phyloP scores from a whole-genome alignment of 768 basidiomycete species.

The Galerina sulciceps region DNA sequence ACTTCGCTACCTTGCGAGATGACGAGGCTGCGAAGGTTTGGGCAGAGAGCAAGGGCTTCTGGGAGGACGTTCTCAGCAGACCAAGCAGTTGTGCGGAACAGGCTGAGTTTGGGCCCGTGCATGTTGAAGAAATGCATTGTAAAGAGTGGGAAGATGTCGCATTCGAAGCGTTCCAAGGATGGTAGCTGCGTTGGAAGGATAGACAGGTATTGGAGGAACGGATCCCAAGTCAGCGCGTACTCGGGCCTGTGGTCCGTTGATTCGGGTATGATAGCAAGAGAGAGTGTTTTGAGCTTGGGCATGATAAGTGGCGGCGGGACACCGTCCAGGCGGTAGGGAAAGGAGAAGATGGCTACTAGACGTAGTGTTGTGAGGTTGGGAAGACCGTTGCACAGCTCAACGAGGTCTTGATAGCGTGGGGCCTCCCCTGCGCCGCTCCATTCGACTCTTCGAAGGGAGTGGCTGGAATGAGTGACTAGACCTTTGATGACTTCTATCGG shows the following conservation, averaged over 20 bases:
- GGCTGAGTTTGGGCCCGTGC: slow-evolving; percentile 46
- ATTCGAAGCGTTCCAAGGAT: slow-evolving; percentile 43
- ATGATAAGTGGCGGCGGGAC: slow-evolving; percentile 31
- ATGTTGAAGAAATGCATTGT: slow-evolving; percentile 38
- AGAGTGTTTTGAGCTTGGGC: slow-evolving; percentile 43
- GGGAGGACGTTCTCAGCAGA: slow-evolving; percentile 33
- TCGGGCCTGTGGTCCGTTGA: slow-evolving; percentile 18
- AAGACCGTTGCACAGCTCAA: slow-evolving; percentile 35
- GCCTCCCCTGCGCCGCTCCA: slow-evolving; percentile 48
- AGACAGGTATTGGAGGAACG: slow-evolving; percentile 41
- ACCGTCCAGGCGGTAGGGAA: slow-evolving; percentile 24
- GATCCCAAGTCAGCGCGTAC: slow-evolving; percentile 39
- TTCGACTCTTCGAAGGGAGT: slow-evolving; percentile 45
- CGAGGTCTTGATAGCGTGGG: slow-evolving; percentile 43
- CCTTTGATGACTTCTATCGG: slow-evolving; percentile 37
- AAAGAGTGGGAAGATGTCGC: slow-evolving; percentile 40
- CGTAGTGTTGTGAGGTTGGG: slow-evolving; percentile 43
- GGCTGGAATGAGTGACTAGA: slow-evolving; percentile 32
- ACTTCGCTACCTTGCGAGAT: slow-evolving; percentile 35
- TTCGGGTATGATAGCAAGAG: slow-evolving; percentile 40
- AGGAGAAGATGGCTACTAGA: slow-evolving; percentile 43
- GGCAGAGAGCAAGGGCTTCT: slow-evolving; percentile 38
- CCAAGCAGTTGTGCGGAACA: slow-evolving; percentile 40
- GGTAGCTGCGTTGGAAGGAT: slow-evolving; percentile 39
- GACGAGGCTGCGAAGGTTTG: slow-evolving; percentile 46